phyloP scores from a whole-genome alignment of 495 filamentous ascomycete genomes.

The Antarctomyces pellizariae region DNA sequence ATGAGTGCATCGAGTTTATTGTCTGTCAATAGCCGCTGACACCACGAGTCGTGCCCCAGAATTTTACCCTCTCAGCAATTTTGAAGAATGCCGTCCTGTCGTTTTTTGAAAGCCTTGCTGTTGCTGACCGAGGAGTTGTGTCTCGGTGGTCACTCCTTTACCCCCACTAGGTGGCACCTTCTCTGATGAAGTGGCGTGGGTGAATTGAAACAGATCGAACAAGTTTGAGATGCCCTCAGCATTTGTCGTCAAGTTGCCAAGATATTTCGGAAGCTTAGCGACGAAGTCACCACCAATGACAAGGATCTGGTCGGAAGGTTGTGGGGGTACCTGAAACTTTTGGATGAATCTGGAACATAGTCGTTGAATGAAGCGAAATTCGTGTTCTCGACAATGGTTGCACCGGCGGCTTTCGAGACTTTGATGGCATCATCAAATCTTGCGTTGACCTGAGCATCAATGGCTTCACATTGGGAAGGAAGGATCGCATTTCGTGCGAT shows the following conservation, averaged over 20 bases:
- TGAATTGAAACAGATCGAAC: constrained; percentile 12
- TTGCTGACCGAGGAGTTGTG: too few relatives aligned
- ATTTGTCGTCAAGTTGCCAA: constrained; percentile 19
- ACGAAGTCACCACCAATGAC: constrained; percentile 20
- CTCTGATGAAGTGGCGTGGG: constrained; percentile 10
- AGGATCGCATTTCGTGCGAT: constrained; percentile 18
- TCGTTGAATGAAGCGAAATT: constrained; percentile 6
- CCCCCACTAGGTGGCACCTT: constrained; percentile 11
- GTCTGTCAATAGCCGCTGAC: constrained; percentile 12
- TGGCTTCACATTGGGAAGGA: constrained; percentile 1
- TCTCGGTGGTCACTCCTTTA: constrained; percentile 15
- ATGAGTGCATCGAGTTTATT: constrained; percentile 18
- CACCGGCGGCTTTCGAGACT: constrained; percentile 15
- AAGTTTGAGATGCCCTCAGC: constrained; percentile 19
- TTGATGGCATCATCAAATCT: constrained; percentile 13
- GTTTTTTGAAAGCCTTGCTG: constrained; percentile 16
- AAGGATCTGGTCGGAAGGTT: neutral
- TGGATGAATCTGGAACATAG: too few relatives aligned
- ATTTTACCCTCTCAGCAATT: constrained; percentile 14
- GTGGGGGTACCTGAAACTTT: neutral
- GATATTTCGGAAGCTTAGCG: constrained; percentile 17
- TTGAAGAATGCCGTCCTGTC: constrained; percentile 17
- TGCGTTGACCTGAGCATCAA: too few relatives aligned
- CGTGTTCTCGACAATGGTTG: constrained; percentile 14
- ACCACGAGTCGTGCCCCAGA: constrained; percentile 11